Evolutionary conservation across 257 asterid genomes (phyloP), one percentile per base, ranked within the genome.

Genomic region (Parsonsia alboflavescens): DNA sequence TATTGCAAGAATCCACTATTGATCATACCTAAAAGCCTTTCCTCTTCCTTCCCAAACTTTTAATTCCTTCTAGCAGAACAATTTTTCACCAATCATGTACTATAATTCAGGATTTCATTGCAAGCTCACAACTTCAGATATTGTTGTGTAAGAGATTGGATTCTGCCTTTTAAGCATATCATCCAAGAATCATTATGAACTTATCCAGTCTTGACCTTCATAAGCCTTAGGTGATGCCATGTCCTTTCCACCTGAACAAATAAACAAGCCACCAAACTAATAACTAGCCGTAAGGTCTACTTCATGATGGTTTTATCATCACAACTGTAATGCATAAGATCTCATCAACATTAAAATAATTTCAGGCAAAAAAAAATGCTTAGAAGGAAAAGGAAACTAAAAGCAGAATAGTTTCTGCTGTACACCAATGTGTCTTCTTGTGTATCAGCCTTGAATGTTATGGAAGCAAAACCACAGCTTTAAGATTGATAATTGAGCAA

Each of bases 161-260:
- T 30, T 39, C 73, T 70, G 26, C 39, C 57, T 70, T 48, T 44
- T 22, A 53, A 49, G 62, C 46, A 70, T 49, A 61, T 28, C 61
- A 48, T 21, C 22, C 28, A 41, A 70, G n/a, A 50, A 42, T 15
- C 57, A 46, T 26, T 42, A 22, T 28, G 41, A 28, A 49, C 3
- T 21, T 17, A 13, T 8, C 59, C 59, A 26, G 30, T 46, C 15
- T 45, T 24, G 13, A 69, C 45, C 46, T 49, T 70, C 42, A 28
- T 61, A 28, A 26, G 66, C 22, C 26, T 26, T 16, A 21, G 50
- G 42, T 28, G 49, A 26, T 49, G 22, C 10, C n/a, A 22, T 11
- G 9, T 15, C 44, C 44, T 48, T 6, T 15, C 33, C 9, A 28
- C 26, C 21, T 11, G 17, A 22, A 50, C 56, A 67, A 45, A 68